These are phyloP conservation scores for Arbutus unedo DNA, from an alignment of 148 eudicot genomes.

Conservation along the genomic window DNA sequence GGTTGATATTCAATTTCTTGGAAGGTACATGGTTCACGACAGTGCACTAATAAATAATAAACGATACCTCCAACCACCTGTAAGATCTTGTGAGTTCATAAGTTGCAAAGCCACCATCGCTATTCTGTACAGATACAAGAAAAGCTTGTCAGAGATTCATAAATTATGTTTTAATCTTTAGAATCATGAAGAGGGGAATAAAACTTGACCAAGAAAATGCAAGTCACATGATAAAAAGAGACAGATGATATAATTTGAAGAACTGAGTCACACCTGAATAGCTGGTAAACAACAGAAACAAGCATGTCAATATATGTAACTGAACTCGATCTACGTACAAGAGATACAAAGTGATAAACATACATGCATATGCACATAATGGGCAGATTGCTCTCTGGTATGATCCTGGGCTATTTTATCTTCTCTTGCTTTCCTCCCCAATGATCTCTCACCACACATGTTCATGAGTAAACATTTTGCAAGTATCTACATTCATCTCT, in stretches of 20 bases:
- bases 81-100: slow-evolving; percentile 98
- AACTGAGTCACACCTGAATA: not conserved
- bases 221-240: not conserved
- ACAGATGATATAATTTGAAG: not conserved
- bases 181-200: not conserved
- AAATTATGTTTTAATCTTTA: not conserved
- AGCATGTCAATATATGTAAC: not conserved
- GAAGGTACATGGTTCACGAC: slow-evolving; percentile 4
- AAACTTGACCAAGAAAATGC: not conserved
- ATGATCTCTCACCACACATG: no score
- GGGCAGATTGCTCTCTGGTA: no score
- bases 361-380: not conserved
- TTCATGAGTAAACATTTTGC: no score
- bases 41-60: slow-evolving; percentile 9
- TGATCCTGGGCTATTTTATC: no score
- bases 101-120: slow-evolving; percentile 58
- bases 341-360: not conserved
- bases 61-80: slow-evolving; percentile 86
- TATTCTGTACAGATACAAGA: slow-evolving; percentile 1
- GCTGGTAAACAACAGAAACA: not conserved
- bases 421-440: no score
- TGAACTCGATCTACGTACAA: not conserved
- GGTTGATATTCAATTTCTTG: slow-evolving; percentile 1
- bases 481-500: no score
- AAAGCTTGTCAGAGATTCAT: not conserved